Conservation (phyloP, 2,329 filamentous ascomycete species). For the Botrytis byssoidea region DNA sequence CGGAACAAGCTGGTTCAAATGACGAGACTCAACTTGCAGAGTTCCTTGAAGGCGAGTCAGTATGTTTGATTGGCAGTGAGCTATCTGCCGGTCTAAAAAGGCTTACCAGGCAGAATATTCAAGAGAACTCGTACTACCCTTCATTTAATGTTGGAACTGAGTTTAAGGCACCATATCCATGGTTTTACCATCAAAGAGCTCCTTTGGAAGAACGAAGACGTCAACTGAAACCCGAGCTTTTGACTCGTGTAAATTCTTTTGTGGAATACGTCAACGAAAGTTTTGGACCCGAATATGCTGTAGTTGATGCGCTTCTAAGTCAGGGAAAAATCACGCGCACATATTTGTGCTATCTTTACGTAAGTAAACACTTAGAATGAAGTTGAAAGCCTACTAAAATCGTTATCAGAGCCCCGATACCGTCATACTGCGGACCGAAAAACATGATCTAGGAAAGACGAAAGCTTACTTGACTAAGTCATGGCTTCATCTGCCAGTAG, state of each 20-base stretch:
- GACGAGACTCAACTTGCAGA: not conserved
- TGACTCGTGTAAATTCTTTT: slow-evolving; percentile 19
- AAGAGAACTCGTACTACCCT: slow-evolving; percentile 19
- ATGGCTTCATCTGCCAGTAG: slow-evolving; percentile 8
- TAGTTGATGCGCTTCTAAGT: slow-evolving; percentile 13
- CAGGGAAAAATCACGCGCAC: slow-evolving; percentile 16
- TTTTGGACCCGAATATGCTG: slow-evolving; percentile 19
- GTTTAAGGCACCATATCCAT: slow-evolving; percentile 19
- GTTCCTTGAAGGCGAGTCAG: slow-evolving; percentile 6
- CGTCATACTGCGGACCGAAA: slow-evolving; percentile 10
- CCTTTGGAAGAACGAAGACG: slow-evolving; percentile 19
- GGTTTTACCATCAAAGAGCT: slow-evolving; percentile 21
- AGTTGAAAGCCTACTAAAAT: not conserved
- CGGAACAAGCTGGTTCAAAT: not conserved
- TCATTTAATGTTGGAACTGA: slow-evolving; percentile 20
- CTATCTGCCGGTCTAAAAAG: slow-evolving; percentile 20
- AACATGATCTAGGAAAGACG: not conserved
- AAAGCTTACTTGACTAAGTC: slow-evolving; percentile 17
- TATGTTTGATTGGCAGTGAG: slow-evolving; percentile 17
- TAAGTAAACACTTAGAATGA: not conserved
- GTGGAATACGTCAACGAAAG: slow-evolving; percentile 20
- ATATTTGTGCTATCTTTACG: slow-evolving; percentile 17
- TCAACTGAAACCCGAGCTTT: slow-evolving; percentile 19
- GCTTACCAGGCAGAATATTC: slow-evolving; percentile 20
- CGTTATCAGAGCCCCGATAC: slow-evolving; percentile 14